phyloP scores from a whole-genome alignment of 2,329 filamentous ascomycete genomes.

The Xylariales sp. region DNA sequence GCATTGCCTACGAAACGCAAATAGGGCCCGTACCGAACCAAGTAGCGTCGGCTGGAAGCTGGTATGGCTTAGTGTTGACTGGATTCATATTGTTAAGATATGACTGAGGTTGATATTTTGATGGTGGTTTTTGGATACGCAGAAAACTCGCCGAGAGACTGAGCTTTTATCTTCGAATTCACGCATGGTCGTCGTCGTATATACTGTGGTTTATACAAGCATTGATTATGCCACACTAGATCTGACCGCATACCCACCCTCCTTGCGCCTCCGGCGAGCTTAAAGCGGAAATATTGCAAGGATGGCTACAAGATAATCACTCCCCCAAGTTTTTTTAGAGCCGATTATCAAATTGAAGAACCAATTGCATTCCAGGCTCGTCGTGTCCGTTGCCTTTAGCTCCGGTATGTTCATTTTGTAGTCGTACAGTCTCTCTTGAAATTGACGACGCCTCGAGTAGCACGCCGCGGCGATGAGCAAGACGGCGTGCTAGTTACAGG shows the following conservation, averaged over 20 bases:
- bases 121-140: not conserved
- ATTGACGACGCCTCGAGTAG: too few species aligned
- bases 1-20: not conserved
- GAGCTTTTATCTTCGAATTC: not conserved
- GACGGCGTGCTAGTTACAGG: not conserved
- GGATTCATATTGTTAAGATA: constrained; percentile 29
- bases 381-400: not conserved
- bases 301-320: not conserved
- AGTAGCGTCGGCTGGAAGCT: constrained; percentile 33
- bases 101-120: not conserved
- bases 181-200: not conserved
- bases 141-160: not conserved
- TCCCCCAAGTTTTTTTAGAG: not conserved
- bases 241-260: not conserved
- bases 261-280: constrained; percentile 22
- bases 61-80: constrained; percentile 35
- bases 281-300: constrained; percentile 17
- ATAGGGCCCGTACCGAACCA: constrained; percentile 30
- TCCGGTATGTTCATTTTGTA: not conserved
- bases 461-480: not conserved
- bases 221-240: too few species aligned
- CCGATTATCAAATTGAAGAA: not conserved
- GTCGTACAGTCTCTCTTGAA: not conserved
- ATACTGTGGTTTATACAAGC: too few species aligned
- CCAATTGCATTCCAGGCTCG: not conserved